Evolutionary conservation across 352 stramenopile genomes (phyloP).

Genomic region (Globisporangium megalacanthum): DNA sequence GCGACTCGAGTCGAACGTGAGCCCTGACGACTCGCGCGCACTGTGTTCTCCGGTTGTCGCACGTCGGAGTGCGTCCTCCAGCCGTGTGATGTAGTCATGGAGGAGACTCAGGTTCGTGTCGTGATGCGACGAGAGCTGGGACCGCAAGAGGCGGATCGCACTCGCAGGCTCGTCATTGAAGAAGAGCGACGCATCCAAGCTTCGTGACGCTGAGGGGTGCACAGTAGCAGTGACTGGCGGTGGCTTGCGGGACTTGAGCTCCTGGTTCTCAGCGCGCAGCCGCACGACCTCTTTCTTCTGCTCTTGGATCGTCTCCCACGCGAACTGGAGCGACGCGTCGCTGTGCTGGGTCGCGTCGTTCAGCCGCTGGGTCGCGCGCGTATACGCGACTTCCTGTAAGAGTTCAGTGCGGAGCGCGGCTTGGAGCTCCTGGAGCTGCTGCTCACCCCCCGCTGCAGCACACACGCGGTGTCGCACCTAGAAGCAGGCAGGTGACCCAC

Average conservation of each 20-base stretch:
- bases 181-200: slow-evolving; percentile 18
- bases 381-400: slow-evolving; percentile 34
- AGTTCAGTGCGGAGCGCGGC: slow-evolving; percentile 44
- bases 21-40: slow-evolving; percentile 21
- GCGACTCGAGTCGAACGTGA: slow-evolving; percentile 38
- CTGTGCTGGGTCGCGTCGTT: slow-evolving; percentile 26
- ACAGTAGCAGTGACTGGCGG: neutral
- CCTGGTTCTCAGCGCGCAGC: slow-evolving; percentile 47
- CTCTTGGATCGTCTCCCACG: slow-evolving; percentile 69
- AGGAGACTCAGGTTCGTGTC: slow-evolving; percentile 46
- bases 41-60: slow-evolving; percentile 3
- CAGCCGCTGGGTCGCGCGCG: slow-evolving; percentile 10
- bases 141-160: slow-evolving; percentile 44
- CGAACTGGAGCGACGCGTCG: slow-evolving; percentile 67
- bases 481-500: neutral
- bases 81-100: slow-evolving; percentile 48
- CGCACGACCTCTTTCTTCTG: slow-evolving; percentile 67
- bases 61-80: slow-evolving; percentile 33
- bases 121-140: slow-evolving; percentile 48
- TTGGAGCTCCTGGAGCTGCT: slow-evolving; percentile 51
- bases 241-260: slow-evolving; percentile 18
- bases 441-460: slow-evolving; percentile 38
- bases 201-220: slow-evolving; percentile 2
- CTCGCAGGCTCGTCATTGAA: slow-evolving; percentile 30
- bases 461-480: slow-evolving; percentile 38